Percentiles rank a stretch among this genome's conserved stretches.
These are phyloP conservation scores for Penicillium sumatraense DNA, from an alignment of 2,329 filamentous ascomycete genomes.

Conservation along the genomic window DNA sequence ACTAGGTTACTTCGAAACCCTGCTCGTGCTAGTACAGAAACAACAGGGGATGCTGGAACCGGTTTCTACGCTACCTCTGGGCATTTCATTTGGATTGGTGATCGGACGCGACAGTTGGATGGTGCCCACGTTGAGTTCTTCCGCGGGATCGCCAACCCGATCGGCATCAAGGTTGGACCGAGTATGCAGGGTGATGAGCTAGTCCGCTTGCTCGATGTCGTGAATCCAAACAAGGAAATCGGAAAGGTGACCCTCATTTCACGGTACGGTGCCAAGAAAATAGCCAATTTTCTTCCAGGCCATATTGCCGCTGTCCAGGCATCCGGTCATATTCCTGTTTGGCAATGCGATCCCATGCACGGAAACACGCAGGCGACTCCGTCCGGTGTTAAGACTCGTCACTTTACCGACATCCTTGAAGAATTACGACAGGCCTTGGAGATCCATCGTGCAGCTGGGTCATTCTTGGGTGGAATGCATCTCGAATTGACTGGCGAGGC, in stretches of 20 bases:
- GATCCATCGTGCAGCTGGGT: conserved; percentile 82
- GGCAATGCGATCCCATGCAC: conserved; percentile 99
- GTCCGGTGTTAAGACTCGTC: conserved; percentile 85
- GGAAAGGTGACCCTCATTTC: conserved; percentile 97
- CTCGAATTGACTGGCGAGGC: conserved; percentile 94
- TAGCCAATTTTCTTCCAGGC: conserved; percentile 73
- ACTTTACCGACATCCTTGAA: conserved; percentile 85
- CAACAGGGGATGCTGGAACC: background rate
- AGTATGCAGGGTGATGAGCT: conserved; percentile 79
- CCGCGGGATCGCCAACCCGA: conserved; percentile 91
- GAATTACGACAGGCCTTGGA: conserved; percentile 82
- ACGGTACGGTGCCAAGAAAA: conserved; percentile 82
- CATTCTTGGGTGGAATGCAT: conserved; percentile 91
- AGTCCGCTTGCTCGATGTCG: conserved; percentile 75
- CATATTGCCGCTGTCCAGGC: conserved; percentile 89
- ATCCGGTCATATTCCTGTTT: conserved; percentile 78
- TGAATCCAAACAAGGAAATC: conserved; percentile 80
- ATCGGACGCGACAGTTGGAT: conserved; percentile 90
- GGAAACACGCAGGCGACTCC: conserved; percentile 73
- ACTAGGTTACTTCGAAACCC: conserved; percentile 70
- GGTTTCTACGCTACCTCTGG: conserved; percentile 93
- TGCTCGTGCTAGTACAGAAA: conserved; percentile 43
- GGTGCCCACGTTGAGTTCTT: conserved; percentile 97
- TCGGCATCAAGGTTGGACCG: conserved; percentile 95
- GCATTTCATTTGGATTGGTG: conserved; percentile 98